Conservation (phyloP, 176 grass and related monocot species). For the Bolboschoenus planiculmis region DNA sequence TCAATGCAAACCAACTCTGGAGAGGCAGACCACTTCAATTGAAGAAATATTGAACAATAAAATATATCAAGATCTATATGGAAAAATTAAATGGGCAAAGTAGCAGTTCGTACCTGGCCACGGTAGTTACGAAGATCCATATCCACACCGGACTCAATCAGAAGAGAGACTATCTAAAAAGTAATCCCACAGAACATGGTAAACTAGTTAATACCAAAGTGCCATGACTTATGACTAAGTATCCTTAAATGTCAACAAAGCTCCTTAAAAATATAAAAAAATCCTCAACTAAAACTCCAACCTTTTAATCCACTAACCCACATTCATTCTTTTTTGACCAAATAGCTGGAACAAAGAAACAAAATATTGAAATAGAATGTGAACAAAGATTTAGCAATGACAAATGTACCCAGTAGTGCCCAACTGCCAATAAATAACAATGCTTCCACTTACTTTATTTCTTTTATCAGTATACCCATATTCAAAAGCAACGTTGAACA, state of each 20-base stretch:
- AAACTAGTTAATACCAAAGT: background rate
- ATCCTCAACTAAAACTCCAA: background rate
- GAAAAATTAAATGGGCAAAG: conserved; percentile 16
- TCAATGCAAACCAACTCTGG: background rate
- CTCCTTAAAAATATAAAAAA: background rate
- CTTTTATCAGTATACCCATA: background rate
- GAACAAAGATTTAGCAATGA: background rate
- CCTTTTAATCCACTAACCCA: background rate
- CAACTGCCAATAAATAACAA: background rate
- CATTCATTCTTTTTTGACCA: background rate
- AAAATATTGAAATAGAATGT: conserved; percentile 2
- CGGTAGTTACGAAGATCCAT: conserved; percentile 87
- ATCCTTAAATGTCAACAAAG: background rate
- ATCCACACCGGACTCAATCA: conserved; percentile 84
- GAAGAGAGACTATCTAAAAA: conserved; percentile 74
- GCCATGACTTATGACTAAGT: background rate
- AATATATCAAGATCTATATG: background rate
- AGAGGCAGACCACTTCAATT: background rate
- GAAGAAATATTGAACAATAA: background rate
- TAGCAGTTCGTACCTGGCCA: conserved; percentile 52
- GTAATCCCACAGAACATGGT: background rate
- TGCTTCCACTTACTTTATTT: background rate
- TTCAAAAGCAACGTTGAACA: background rate
- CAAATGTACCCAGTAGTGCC: background rate
- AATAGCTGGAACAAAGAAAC: background rate